These are phyloP conservation scores for Populus hybrid DNA, from an alignment of 441 rosid species.

Conservation along the genomic window DNA sequence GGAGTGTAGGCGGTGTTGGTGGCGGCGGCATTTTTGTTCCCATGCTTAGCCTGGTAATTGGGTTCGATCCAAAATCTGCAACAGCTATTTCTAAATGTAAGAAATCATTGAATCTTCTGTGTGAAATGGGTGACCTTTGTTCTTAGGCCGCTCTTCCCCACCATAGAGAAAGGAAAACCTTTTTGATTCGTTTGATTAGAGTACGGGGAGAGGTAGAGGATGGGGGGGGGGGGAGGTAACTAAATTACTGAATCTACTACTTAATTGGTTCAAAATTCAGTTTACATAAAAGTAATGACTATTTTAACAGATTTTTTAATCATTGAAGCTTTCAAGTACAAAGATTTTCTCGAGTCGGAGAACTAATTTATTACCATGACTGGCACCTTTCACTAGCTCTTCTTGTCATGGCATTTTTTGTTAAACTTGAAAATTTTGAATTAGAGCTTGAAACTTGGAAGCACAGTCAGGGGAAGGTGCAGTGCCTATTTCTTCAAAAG, in stretches of 20 bases:
- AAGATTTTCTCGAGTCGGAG: not conserved
- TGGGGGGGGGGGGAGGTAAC: no score
- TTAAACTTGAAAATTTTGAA: no score
- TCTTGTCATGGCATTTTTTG: not conserved
- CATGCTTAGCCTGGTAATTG: constrained; percentile 54
- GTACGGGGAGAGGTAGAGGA: no score
- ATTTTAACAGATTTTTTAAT: not conserved
- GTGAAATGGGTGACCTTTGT: not conserved
- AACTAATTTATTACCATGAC: not conserved
- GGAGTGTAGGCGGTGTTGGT: constrained; percentile 78
- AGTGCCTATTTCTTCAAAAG: not conserved
- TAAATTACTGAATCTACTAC: not conserved
- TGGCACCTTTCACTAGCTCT: not conserved
- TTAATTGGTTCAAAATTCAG: not conserved
- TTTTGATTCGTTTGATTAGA: not conserved
- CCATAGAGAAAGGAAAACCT: no score
- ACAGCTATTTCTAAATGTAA: constrained; percentile 70
- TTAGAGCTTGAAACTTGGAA: not conserved
- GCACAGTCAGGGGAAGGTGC: not conserved
- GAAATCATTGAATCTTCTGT: not conserved
- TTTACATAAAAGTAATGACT: not conserved
- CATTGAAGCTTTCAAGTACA: not conserved
- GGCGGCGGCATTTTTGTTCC: constrained; percentile 79
- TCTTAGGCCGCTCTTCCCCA: no score
- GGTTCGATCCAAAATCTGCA: constrained; percentile 66